A percentile compares a stretch with the other conserved stretches of the same genome.
Evolutionary conservation across 202 grass and related monocot genomes (phyloP).

Genomic region (Bolboschoenoplectus hybrid): DNA sequence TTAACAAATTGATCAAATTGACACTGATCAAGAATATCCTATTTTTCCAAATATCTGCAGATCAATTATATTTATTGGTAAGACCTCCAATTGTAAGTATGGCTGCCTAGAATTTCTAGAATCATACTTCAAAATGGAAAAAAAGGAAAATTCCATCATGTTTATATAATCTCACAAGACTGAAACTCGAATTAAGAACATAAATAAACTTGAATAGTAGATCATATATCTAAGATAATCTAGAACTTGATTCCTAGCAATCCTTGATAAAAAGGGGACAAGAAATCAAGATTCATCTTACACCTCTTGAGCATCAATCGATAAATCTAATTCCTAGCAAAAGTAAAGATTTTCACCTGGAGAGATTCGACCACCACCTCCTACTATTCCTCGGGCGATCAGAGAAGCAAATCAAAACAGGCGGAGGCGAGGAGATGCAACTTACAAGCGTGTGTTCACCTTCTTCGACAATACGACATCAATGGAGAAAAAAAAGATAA

Average conservation of each 20-base stretch:
- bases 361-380: background rate
- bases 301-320: background rate
- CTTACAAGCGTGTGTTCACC: background rate
- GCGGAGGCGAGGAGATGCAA: background rate
- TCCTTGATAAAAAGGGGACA: constrained; percentile 11
- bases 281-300: background rate
- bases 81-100: background rate
- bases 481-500: background rate
- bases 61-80: background rate
- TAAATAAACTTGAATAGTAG: background rate
- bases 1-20: background rate
- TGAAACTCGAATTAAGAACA: background rate
- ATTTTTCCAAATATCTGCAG: background rate
- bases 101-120: background rate
- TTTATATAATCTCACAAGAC: background rate
- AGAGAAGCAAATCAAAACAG: background rate
- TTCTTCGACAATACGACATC: background rate
- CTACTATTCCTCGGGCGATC: background rate
- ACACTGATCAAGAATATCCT: background rate
- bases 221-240: background rate
- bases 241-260: background rate
- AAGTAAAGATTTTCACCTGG: constrained; percentile 7
- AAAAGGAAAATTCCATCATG: background rate
- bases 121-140: background rate
- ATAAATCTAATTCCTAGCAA: background rate